These are phyloP conservation scores for Pichia ethanolica DNA, from an alignment of 805 yeast species.

Conservation along the genomic window DNA sequence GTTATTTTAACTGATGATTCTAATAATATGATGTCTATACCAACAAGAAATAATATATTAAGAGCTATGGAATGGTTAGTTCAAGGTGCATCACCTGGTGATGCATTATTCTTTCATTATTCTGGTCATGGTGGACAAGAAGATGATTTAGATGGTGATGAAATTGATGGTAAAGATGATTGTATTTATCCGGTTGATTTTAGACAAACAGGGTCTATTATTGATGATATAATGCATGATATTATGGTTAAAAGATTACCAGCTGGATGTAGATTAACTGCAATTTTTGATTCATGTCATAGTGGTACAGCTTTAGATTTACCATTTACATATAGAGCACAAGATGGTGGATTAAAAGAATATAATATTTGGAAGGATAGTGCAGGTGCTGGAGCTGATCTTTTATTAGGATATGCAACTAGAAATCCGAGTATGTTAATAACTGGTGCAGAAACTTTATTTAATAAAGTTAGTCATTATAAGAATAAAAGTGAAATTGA, in stretches of 20 bases:
- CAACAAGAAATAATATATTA: constrained; percentile 62
- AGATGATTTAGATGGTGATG: constrained; percentile 41
- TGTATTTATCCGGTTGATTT: constrained; percentile 38
- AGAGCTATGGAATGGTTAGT: constrained; percentile 82
- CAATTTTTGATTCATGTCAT: constrained; percentile 79
- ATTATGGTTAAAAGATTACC: constrained; percentile 62
- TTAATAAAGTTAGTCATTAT: constrained; percentile 27
- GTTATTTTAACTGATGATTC: constrained; percentile 56
- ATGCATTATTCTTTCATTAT: constrained; percentile 72
- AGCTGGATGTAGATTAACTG: constrained; percentile 70
- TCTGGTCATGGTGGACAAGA: constrained; percentile 85
- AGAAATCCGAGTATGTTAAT: constrained; percentile 46
- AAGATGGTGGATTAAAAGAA: constrained; percentile 77
- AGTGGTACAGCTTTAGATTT: constrained; percentile 78
- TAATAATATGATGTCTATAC: constrained; percentile 38
- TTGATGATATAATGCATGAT: constrained; percentile 70
- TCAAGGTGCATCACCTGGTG: constrained; percentile 64
- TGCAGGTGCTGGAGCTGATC: constrained; percentile 55
- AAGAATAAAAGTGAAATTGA: constrained; percentile 28
- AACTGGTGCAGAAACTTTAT: constrained; percentile 30
- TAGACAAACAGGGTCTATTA: constrained; percentile 55
- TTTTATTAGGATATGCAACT: constrained; percentile 50
- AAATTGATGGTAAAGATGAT: constrained; percentile 31
- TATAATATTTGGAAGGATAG: constrained; percentile 73
- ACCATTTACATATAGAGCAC: constrained; percentile 67